phyloP scores from a whole-genome alignment of 2,329 filamentous ascomycete species.

The Phialophora expanda region DNA sequence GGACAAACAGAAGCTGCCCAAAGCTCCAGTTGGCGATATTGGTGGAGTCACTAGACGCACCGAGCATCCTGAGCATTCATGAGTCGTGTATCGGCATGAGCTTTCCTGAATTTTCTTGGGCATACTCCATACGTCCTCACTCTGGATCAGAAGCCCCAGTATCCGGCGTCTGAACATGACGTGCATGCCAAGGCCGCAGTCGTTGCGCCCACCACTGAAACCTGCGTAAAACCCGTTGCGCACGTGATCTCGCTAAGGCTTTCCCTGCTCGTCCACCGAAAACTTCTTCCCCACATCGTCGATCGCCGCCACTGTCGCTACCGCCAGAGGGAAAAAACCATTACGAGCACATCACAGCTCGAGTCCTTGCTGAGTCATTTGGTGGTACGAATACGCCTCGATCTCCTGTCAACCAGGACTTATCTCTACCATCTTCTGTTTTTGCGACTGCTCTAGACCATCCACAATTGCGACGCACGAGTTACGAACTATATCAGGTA shows the following conservation, averaged over 20 bases:
- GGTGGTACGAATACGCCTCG: not conserved
- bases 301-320: not conserved
- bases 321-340: not conserved
- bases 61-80: too few relatives aligned
- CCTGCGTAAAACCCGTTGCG: too few relatives aligned
- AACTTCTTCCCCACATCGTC: constrained; percentile 3
- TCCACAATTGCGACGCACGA: not conserved
- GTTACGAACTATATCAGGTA: not conserved
- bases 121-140: too few relatives aligned
- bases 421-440: not conserved
- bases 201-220: not conserved
- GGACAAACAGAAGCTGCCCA: too few relatives aligned
- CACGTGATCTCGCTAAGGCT: not conserved
- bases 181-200: not conserved
- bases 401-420: not conserved
- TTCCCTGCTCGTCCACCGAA: not conserved
- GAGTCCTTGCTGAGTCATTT: not conserved
- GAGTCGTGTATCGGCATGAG: too few relatives aligned
- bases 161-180: not conserved
- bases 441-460: not conserved
- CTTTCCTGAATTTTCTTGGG: too few relatives aligned
- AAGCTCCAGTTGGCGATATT: too few relatives aligned
- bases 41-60: too few relatives aligned
- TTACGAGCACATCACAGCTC: not conserved
- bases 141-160: too few relatives aligned